Conservation (phyloP, 371 early-diverging fungal species). For the Blakeslea trispora region DNA sequence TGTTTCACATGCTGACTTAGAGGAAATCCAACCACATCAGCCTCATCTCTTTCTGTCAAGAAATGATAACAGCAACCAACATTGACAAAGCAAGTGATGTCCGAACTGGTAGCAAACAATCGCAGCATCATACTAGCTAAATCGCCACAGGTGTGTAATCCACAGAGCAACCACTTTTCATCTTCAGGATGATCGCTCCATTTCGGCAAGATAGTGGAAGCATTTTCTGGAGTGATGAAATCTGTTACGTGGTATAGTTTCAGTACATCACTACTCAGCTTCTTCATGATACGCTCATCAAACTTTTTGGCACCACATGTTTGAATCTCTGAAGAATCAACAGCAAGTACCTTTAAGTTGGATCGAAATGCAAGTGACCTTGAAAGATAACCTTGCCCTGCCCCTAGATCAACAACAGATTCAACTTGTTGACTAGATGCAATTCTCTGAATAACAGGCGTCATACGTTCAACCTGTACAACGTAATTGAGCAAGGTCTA, state of each 20-base stretch:
- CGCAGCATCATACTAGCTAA: conserved; percentile 70
- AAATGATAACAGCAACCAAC: conserved; percentile 91
- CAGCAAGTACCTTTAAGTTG: conserved; percentile 73
- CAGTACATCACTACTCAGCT: conserved; percentile 17
- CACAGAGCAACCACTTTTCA: conserved; percentile 72
- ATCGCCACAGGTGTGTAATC: conserved; percentile 88
- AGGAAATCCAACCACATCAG: conserved; percentile 55
- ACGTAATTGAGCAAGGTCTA: too few relatives aligned
- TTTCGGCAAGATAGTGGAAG: conserved; percentile 44
- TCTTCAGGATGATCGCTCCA: conserved; percentile 29
- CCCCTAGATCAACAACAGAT: conserved; percentile 69
- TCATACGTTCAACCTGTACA: conserved; percentile 69
- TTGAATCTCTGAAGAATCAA: conserved; percentile 78
- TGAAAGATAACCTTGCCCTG: conserved; percentile 80
- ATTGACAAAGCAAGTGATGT: conserved; percentile 69
- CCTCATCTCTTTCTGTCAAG: conserved; percentile 31
- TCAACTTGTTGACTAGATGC: conserved; percentile 43
- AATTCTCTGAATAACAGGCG: conserved; percentile 54
- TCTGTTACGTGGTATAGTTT: conserved; percentile 61
- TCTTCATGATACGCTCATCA: conserved; percentile 53
- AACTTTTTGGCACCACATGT: conserved; percentile 80
- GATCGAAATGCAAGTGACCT: conserved; percentile 72
- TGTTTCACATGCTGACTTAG: conserved; percentile 35
- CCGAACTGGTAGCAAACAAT: conserved; percentile 63
- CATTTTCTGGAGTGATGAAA: conserved; percentile 52